phyloP scores from a whole-genome alignment of 805 yeast species.

The Teunomyces tritomae region DNA sequence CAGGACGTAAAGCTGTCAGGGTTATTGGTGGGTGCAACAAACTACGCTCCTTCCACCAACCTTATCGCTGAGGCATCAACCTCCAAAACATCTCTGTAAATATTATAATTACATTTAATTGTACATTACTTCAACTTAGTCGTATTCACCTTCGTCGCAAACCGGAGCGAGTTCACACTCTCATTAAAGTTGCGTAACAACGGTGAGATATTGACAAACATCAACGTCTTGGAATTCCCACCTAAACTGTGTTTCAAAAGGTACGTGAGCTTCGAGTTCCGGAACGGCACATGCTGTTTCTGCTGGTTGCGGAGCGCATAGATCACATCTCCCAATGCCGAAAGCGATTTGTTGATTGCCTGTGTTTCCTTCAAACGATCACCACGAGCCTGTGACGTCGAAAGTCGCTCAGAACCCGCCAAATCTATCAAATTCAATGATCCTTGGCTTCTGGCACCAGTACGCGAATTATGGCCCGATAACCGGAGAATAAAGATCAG shows the following conservation, averaged over 20 bases:
- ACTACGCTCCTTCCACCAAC: slow-evolving; percentile 29
- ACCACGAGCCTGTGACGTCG: slow-evolving; percentile 74
- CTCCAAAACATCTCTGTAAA: neutral
- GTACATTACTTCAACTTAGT: slow-evolving; percentile 32
- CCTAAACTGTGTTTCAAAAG: slow-evolving; percentile 78
- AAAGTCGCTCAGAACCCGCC: slow-evolving; percentile 90
- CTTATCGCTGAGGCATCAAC: slow-evolving; percentile 18
- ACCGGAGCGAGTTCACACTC: slow-evolving; percentile 79
- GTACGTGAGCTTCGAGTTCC: slow-evolving; percentile 77
- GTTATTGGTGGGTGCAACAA: slow-evolving; percentile 24
- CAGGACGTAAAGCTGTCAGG: slow-evolving; percentile 20
- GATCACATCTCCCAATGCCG: slow-evolving; percentile 89
- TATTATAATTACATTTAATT: neutral
- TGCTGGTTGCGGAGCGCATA: slow-evolving; percentile 52
- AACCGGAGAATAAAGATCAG: slow-evolving; percentile 69
- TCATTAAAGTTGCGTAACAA: slow-evolving; percentile 61
- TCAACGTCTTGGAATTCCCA: slow-evolving; percentile 84
- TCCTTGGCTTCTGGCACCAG: slow-evolving; percentile 53
- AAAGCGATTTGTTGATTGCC: slow-evolving; percentile 81
- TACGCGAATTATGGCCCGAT: slow-evolving; percentile 48
- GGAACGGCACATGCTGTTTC: slow-evolving; percentile 56
- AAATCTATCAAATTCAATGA: slow-evolving; percentile 79
- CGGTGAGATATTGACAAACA: slow-evolving; percentile 90
- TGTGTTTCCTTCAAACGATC: slow-evolving; percentile 83
- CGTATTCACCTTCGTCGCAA: slow-evolving; percentile 78